Percentiles rank a stretch among this genome's conserved stretches.
phyloP scores from a whole-genome alignment of 2,329 filamentous ascomycete genomes.

The Hypomyces rosellus region DNA sequence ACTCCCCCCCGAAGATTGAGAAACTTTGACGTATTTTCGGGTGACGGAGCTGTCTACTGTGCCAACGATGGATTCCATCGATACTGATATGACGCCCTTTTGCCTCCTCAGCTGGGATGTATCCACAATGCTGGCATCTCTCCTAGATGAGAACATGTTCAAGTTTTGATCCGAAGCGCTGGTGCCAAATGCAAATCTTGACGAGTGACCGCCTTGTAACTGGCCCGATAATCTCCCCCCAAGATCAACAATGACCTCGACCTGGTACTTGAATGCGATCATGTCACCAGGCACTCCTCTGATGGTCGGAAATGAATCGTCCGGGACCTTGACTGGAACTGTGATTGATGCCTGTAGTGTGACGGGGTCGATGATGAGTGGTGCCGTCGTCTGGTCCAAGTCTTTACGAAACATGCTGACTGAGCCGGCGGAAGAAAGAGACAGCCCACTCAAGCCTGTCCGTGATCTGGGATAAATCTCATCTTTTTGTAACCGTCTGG shows the following conservation, averaged over 20 bases:
- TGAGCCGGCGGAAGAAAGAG: constrained; percentile 77
- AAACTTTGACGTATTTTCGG: constrained; percentile 20
- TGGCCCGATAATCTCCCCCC: constrained; percentile 79
- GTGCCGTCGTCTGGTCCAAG: constrained; percentile 79
- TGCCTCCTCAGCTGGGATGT: constrained; percentile 81
- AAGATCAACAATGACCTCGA: constrained; percentile 88
- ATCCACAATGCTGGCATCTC: constrained; percentile 64
- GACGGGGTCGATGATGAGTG: constrained; percentile 77
- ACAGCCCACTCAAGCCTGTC: constrained; percentile 79
- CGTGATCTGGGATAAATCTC: constrained; percentile 83
- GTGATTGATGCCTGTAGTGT: constrained; percentile 75
- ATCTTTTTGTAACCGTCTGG: constrained; percentile 65
- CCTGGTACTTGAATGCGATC: constrained; percentile 90
- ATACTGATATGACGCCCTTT: constrained; percentile 83
- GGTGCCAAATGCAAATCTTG: constrained; percentile 30
- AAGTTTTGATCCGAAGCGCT: constrained; percentile 21
- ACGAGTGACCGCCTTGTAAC: constrained; percentile 56
- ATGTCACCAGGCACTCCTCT: constrained; percentile 82
- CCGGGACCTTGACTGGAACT: constrained; percentile 77
- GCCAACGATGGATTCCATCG: constrained; percentile 82
- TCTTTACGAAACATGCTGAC: constrained; percentile 96
- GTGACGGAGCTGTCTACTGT: constrained; percentile 64
- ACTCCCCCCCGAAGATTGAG: constrained; percentile 22
- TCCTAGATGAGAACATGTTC: constrained; percentile 25
- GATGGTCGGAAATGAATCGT: constrained; percentile 89